These are phyloP conservation scores for Euphorbia tirucalli DNA, from an alignment of 345 rosid species.

Conservation along the genomic window DNA sequence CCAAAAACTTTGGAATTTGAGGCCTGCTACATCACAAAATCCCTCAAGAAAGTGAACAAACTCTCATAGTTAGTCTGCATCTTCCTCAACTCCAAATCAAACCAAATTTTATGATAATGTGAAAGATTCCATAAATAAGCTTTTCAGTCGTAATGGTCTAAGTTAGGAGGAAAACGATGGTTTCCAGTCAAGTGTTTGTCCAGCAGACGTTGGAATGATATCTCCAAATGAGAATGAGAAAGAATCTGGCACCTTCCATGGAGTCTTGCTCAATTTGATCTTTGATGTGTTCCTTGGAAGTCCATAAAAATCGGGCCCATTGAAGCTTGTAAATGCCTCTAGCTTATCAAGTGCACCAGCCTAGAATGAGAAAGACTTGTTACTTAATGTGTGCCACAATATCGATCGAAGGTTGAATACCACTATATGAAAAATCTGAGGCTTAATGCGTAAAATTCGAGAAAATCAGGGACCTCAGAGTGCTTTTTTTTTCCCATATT, in stretches of 20 bases:
- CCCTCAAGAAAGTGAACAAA: neutral
- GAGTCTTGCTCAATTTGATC: slow-evolving; percentile 55
- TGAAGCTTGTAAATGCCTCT: slow-evolving; percentile 91
- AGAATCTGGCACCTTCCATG: slow-evolving; percentile 78
- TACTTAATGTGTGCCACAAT: no score
- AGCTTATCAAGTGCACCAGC: slow-evolving; percentile 89
- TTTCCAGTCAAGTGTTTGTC: slow-evolving; percentile 71
- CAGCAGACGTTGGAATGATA: slow-evolving; percentile 84
- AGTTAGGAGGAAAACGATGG: slow-evolving; percentile 25
- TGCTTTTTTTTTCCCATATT: neutral
- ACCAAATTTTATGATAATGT: no score
- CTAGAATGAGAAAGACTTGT: slow-evolving; percentile 32
- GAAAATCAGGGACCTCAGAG: no score
- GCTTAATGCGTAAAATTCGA: no score
- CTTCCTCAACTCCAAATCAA: slow-evolving; percentile 29
- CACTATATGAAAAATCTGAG: no score
- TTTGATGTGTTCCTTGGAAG: slow-evolving; percentile 79
- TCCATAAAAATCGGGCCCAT: slow-evolving; percentile 92
- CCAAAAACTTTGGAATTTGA: neutral
- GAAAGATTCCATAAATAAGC: no score
- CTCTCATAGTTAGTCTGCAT: neutral
- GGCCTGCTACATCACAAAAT: neutral
- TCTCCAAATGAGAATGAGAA: slow-evolving; percentile 71
- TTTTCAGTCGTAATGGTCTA: neutral
- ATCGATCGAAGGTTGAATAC: neutral